Conservation (phyloP, 306 rosid genomes). For the Echinosophora koreensis region DNA sequence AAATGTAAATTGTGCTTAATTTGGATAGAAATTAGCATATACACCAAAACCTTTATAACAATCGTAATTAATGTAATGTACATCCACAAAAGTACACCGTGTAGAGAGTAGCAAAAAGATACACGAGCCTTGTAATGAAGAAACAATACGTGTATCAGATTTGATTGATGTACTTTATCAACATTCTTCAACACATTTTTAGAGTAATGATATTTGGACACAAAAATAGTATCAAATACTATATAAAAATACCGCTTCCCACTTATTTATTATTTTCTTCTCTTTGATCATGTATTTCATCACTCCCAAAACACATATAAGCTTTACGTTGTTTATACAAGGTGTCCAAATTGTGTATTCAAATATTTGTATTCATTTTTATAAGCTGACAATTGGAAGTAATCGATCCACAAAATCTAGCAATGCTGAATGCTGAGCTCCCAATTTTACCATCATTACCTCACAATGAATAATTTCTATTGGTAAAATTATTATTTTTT, state of each 20-base stretch:
- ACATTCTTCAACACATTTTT: conserved; percentile 33
- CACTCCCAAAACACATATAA: too few relatives aligned
- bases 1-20: background rate
- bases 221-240: too few relatives aligned
- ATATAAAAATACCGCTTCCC: too few relatives aligned
- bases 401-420: conserved; percentile 30
- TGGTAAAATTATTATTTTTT: too few relatives aligned
- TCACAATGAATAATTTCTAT: conserved; percentile 26
- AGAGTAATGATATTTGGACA: too few relatives aligned
- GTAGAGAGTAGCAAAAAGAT: background rate
- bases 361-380: too few relatives aligned
- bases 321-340: too few relatives aligned
- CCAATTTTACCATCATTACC: conserved; percentile 39
- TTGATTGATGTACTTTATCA: conserved; percentile 24
- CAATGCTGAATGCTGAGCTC: conserved; percentile 35
- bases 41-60: conserved; percentile 40
- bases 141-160: background rate
- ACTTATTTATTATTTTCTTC: too few relatives aligned
- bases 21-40: background rate
- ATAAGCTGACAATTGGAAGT: conserved; percentile 34
- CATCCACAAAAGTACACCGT: background rate
- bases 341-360: too few relatives aligned
- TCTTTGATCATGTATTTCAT: too few relatives aligned
- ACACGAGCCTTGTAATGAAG: conserved; percentile 20
- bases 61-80: background rate